Evolutionary conservation across 2,329 filamentous ascomycete species (phyloP).

Genomic region (Ophiostoma australiae): DNA sequence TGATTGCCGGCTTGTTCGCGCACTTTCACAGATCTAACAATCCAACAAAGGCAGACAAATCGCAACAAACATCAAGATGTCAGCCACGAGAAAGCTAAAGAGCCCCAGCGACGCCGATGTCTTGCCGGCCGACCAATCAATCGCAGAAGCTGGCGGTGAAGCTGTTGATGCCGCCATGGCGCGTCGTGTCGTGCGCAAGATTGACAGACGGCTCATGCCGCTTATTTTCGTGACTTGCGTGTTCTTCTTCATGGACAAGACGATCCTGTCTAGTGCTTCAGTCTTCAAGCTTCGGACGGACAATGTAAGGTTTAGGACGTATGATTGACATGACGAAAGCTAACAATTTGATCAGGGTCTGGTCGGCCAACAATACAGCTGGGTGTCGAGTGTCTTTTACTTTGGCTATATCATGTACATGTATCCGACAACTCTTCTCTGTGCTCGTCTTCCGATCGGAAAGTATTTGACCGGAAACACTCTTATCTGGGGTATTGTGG

Average conservation of each 20-base stretch:
- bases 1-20: neutral
- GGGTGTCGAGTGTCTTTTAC: constrained; percentile 12
- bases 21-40: neutral
- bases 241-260: constrained; percentile 12
- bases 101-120: neutral
- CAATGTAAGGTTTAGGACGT: neutral
- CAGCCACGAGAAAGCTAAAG: neutral
- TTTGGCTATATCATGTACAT: constrained; percentile 15
- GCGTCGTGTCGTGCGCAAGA: constrained; percentile 10
- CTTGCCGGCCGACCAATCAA: neutral
- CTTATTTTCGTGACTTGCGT: constrained; percentile 7
- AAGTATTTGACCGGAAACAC: constrained; percentile 11
- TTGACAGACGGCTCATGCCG: constrained; percentile 2
- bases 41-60: neutral
- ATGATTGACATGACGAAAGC: too few relatives aligned
- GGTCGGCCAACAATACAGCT: constrained; percentile 12
- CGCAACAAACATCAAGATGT: neutral
- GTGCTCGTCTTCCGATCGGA: constrained; percentile 7
- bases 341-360: neutral
- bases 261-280: constrained; percentile 8
- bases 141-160: neutral
- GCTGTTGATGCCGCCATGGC: neutral
- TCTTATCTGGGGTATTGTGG: constrained; percentile 1
- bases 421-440: constrained; percentile 7
- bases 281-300: constrained; percentile 5